Base-by-base conservation (phyloP, 2,329 filamentous ascomycete species). In the Piedraia hortae region DNA sequence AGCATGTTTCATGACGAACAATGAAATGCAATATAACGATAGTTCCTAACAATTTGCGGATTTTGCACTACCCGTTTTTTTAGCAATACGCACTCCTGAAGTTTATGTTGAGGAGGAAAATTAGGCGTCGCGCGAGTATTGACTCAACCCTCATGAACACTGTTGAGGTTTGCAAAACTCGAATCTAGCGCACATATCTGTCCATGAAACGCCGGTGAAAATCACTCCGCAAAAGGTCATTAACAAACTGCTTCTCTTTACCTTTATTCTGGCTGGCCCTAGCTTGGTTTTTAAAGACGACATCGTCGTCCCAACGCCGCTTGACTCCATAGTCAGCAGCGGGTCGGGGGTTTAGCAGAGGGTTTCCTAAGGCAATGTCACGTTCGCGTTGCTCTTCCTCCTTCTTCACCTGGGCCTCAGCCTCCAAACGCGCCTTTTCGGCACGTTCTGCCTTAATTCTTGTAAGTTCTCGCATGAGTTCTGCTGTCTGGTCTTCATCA, bases 251-350 rank as follows among this genome's bases (percentile, higher is more conserved):
- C 36, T 42, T 43, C 48, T 60, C 63, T 53, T 71, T 78, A 30
- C 70, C 66, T 53, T 70, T 80, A 30, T 91, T 77, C 41, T 93
- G 82, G 1, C 80, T 90, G 5, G 82, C 85, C 27, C 85, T 62
- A 15, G 82, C 85, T 50, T 97, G 85, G 46, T 97, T 97, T 54
- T 90, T 93, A 52, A 97, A 97, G 3, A 97, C 80, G 7, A 97
- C 85, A 43, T 97, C 85, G 37, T 97, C 85, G 36, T 97, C 85
- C 85, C 85, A 97, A 35, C 80, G 51, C 34, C 75, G 56, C 57
- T 90, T 91, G 39, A 91, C 68, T 26, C 69, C 78, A 43, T 88
- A 93, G 35, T 90, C 78, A 20, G 36, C 31, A 18, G 14, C 19
- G 10, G 8, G 10, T 10, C 18, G 10, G 1, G 58, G 42, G 35